Evolutionary conservation across 768 basidiomycete genomes (phyloP).

Genomic region (Psilocybe tampanensis): DNA sequence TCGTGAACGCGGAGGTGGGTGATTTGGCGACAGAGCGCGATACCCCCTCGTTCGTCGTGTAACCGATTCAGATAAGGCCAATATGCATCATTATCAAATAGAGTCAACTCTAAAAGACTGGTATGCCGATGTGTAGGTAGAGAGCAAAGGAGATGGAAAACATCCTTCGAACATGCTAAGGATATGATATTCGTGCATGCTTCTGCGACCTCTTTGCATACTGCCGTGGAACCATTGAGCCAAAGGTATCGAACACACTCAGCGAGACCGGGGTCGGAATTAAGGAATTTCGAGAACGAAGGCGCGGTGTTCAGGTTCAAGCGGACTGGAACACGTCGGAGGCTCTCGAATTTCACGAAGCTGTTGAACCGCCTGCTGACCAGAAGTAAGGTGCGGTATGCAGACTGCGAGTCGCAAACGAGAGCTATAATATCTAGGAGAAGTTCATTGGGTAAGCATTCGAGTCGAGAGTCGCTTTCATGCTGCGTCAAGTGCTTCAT

Average conservation of each 20-base stretch:
- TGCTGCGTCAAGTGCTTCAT: no score
- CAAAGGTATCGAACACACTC: conserved; percentile 15
- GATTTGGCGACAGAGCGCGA: conserved; percentile 16
- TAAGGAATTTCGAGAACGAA: conserved; percentile 12
- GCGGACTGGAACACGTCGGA: conserved; percentile 15
- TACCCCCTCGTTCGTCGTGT: neutral
- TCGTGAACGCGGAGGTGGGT: conserved; percentile 25
- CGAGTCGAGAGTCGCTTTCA: neutral
- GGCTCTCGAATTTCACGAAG: conserved; percentile 10
- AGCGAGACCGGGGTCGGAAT: conserved; percentile 5
- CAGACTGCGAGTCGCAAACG: conserved; percentile 12
- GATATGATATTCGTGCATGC: conserved; percentile 16
- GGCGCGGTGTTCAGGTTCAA: conserved; percentile 5
- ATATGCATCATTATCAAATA: conserved; percentile 17
- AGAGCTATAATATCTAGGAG: conserved; percentile 9
- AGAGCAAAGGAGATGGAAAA: conserved; percentile 11
- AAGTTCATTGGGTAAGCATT: conserved; percentile 14
- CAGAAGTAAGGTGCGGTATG: conserved; percentile 13
- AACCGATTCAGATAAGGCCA: conserved; percentile 12
- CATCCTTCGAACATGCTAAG: conserved; percentile 16
- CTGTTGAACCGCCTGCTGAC: conserved; percentile 11
- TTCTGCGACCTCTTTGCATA: conserved; percentile 8
- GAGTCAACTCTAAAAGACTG: conserved; percentile 15
- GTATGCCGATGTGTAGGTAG: neutral
- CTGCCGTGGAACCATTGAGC: conserved; percentile 15